Evolutionary conservation across 306 rosid species (phyloP).

Genomic region (Pachyrhizus erosus): DNA sequence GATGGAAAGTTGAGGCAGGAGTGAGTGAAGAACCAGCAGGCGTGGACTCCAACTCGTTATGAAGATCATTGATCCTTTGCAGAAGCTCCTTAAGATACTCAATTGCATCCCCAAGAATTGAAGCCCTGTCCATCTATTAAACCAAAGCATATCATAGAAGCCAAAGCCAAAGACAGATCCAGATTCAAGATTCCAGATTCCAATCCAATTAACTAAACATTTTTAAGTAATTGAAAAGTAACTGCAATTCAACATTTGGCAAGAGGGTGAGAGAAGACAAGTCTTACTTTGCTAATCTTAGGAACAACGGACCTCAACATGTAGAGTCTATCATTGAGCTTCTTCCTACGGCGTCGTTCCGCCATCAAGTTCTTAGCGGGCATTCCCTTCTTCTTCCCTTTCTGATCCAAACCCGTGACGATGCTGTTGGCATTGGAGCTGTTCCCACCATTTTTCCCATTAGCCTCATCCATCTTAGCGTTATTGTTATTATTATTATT

Average conservation of each 20-base stretch:
- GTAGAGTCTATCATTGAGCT: slow-evolving; percentile 94
- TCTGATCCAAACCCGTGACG: slow-evolving; percentile 60
- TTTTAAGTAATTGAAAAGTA: not conserved
- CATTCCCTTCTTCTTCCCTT: slow-evolving; percentile 91
- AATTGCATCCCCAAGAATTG: slow-evolving; percentile 96
- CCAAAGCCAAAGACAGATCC: not conserved
- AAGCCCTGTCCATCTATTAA: slow-evolving; percentile 96
- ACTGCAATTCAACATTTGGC: not conserved
- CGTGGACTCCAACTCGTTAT: slow-evolving; percentile 80
- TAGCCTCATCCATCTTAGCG: slow-evolving; percentile 53
- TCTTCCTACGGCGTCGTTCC: slow-evolving; percentile 94
- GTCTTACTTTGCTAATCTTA: slow-evolving; percentile 89
- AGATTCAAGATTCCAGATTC: no score
- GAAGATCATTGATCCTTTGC: slow-evolving; percentile 86
- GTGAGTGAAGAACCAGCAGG: slow-evolving; percentile 71
- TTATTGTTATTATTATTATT: slow-evolving; percentile 8
- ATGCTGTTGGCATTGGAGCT: slow-evolving; percentile 68
- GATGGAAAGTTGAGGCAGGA: slow-evolving; percentile 74
- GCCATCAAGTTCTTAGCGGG: slow-evolving; percentile 99
- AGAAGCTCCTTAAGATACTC: slow-evolving; percentile 93
- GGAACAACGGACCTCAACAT: slow-evolving; percentile 99
- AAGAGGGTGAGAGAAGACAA: slow-evolving; percentile 3
- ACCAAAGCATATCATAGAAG: not conserved
- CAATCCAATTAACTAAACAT: slow-evolving; percentile 16
- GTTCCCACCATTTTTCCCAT: slow-evolving; percentile 58